Evolutionary conservation across 2,329 filamentous ascomycete species (phyloP).

Genomic region (Exophiala calicioides): DNA sequence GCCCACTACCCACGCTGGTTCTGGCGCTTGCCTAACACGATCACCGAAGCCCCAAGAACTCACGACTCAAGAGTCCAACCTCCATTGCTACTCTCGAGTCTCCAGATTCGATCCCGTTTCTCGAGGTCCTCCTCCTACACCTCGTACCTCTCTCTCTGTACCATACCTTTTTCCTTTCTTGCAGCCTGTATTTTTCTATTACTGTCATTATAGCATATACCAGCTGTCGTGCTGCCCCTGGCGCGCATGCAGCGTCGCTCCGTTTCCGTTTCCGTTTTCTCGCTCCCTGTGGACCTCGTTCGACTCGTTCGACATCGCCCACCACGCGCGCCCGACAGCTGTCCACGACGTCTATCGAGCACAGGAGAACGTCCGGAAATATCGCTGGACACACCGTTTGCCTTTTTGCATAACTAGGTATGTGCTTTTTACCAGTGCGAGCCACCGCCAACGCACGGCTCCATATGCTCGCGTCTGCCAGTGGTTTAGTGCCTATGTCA

Average conservation of each 20-base stretch:
- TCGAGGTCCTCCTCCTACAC: slow-evolving; percentile 17
- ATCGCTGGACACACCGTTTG: no score
- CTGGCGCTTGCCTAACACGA: slow-evolving; percentile 25
- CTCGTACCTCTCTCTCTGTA: slow-evolving; percentile 20
- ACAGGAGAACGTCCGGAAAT: no score
- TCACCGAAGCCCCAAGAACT: slow-evolving; percentile 17
- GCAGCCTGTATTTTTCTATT: slow-evolving; percentile 15
- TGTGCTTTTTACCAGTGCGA: slow-evolving; percentile 6
- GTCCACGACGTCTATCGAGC: slow-evolving; percentile 6
- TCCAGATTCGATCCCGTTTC: slow-evolving; percentile 21
- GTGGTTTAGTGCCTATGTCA: slow-evolving; percentile 8
- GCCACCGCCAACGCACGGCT: slow-evolving; percentile 6
- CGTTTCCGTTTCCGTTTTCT: slow-evolving; percentile 16
- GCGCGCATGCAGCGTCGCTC: slow-evolving; percentile 22
- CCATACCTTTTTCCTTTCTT: slow-evolving; percentile 24
- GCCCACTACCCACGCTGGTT: slow-evolving; percentile 19
- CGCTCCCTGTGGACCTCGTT: slow-evolving; percentile 5
- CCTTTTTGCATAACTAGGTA: no score
- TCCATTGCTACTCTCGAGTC: slow-evolving; percentile 22
- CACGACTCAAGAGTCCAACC: slow-evolving; percentile 14
- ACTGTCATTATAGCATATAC: slow-evolving; percentile 27
- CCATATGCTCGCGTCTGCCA: slow-evolving; percentile 9
- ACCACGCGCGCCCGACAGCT: slow-evolving; percentile 12
- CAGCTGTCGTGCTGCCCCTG: slow-evolving; percentile 19
- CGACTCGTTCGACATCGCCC: no score